Percentiles rank a stretch among this genome's conserved stretches.
phyloP scores from a whole-genome alignment of 1,284 basidiomycete species.

The Fomitopsis schrenkii region DNA sequence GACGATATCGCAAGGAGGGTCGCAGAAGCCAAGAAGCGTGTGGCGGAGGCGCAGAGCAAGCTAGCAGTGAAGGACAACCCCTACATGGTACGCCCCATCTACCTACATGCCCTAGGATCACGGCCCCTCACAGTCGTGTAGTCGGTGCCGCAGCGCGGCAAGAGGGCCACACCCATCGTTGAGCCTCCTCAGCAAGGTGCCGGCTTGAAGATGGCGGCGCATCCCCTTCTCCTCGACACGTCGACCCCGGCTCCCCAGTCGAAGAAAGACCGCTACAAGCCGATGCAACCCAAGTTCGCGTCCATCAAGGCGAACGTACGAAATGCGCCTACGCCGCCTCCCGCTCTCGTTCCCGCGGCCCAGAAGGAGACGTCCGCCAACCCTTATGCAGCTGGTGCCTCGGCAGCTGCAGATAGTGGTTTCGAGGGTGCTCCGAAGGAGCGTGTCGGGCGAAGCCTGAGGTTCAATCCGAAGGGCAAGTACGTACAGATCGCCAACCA shows the following conservation, averaged over 20 bases:
- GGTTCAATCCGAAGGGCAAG: conserved; percentile 90
- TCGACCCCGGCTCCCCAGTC: conserved; percentile 54
- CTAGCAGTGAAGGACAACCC: conserved; percentile 75
- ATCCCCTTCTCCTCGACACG: conserved; percentile 79
- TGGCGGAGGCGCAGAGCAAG: conserved; percentile 75
- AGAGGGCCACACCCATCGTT: conserved; percentile 46
- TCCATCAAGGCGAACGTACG: conserved; percentile 86
- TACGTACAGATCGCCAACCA: conserved; percentile 84
- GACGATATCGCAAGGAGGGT: conserved; percentile 69
- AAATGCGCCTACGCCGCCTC: conserved; percentile 62
- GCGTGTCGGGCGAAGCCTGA: conserved; percentile 66
- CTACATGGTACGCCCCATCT: conserved; percentile 60
- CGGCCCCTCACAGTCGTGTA: conserved; percentile 18
- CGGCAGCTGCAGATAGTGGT: conserved; percentile 48
- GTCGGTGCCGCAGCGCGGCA: conserved; percentile 50
- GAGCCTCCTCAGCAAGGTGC: conserved; percentile 73
- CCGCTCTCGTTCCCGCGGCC: conserved; percentile 43
- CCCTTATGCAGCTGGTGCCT: conserved; percentile 62
- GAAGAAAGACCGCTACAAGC: conserved; percentile 89
- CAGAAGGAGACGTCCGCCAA: conserved; percentile 50
- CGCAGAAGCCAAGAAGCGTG: conserved; percentile 75
- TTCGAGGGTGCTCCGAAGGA: conserved; percentile 73
- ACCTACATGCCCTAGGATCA: background rate
- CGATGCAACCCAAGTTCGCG: conserved; percentile 96
- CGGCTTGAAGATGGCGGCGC: conserved; percentile 86